phyloP scores from a whole-genome alignment of 2,329 filamentous ascomycete genomes.

The Coniochaeta prunicola region DNA sequence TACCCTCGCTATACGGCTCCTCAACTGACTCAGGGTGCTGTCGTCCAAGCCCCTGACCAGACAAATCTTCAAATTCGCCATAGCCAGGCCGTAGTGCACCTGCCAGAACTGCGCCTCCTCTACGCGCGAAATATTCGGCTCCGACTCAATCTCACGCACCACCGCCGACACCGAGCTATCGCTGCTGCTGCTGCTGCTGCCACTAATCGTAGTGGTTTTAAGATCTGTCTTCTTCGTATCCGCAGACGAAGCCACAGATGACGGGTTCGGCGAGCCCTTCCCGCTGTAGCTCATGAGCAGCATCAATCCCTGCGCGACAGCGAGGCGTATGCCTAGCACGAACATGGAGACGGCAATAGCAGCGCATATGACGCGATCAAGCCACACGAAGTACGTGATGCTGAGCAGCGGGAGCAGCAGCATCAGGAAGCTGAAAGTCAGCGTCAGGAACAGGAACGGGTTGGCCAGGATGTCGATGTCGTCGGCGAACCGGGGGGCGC shows the following conservation, averaged over 20 bases:
- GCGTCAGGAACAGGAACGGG: constrained; percentile 87
- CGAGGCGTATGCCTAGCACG: constrained; percentile 72
- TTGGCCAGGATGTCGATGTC: constrained; percentile 78
- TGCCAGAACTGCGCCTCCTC: constrained; percentile 98
- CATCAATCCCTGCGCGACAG: constrained; percentile 84
- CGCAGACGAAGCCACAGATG: constrained; percentile 8
- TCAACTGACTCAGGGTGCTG: constrained; percentile 62
- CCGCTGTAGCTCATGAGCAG: constrained; percentile 82
- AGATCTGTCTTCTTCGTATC: not conserved
- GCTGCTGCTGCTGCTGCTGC: constrained; percentile 12
- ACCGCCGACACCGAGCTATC: constrained; percentile 58
- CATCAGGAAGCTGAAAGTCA: constrained; percentile 70
- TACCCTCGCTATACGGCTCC: constrained; percentile 68
- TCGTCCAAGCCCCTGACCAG: constrained; percentile 47
- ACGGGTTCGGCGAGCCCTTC: constrained; percentile 5
- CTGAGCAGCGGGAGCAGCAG: constrained; percentile 76
- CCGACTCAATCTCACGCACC: constrained; percentile 77
- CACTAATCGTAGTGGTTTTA: not conserved
- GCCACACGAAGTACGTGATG: constrained; percentile 71
- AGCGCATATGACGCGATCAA: constrained; percentile 76
- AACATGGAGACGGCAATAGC: constrained; percentile 87
- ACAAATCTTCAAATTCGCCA: constrained; percentile 84
- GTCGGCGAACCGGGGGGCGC: constrained; percentile 47
- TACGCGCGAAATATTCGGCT: constrained; percentile 67
- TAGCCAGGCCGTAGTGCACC: constrained; percentile 92